A percentile compares a stretch with the other conserved stretches of the same genome.
These are phyloP conservation scores for Volvox reticuliferus DNA, from an alignment of 139 green algal species.

Conservation along the genomic window DNA sequence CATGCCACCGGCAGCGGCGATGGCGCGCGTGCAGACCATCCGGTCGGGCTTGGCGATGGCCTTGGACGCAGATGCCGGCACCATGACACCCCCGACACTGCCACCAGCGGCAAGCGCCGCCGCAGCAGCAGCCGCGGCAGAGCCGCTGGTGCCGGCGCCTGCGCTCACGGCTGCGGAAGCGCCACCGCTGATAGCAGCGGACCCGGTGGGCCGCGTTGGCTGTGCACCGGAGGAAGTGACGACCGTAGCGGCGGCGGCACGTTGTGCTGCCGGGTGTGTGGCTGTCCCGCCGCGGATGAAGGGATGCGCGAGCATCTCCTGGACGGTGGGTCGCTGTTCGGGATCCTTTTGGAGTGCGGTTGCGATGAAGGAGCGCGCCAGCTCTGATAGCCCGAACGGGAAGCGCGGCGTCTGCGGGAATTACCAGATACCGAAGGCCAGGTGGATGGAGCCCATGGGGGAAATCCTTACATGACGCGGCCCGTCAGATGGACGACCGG, in stretches of 20 bases:
- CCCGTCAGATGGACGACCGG: no score
- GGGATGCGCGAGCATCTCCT: slow-evolving; percentile 53
- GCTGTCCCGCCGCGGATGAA: slow-evolving; percentile 19
- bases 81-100: neutral
- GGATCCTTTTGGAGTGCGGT: slow-evolving; percentile 71
- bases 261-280: neutral
- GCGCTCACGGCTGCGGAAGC: neutral
- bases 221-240: neutral
- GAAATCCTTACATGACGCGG: no score
- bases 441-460: no score
- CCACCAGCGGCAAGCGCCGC: neutral
- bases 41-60: neutral
- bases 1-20: slow-evolving; percentile 27
- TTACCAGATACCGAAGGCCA: no score
- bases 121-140: neutral
- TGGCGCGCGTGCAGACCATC: neutral
- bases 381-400: slow-evolving; percentile 59
- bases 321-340: slow-evolving; percentile 57
- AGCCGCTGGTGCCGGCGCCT: neutral
- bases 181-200: neutral
- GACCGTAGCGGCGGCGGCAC: neutral
- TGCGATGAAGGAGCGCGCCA: slow-evolving; percentile 66
- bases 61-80: neutral
- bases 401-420: slow-evolving; percentile 39
- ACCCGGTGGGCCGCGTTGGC: neutral